These are phyloP conservation scores for Ophiocordyceps unilateralis DNA, from an alignment of 2,329 filamentous ascomycete species.

Conservation along the genomic window DNA sequence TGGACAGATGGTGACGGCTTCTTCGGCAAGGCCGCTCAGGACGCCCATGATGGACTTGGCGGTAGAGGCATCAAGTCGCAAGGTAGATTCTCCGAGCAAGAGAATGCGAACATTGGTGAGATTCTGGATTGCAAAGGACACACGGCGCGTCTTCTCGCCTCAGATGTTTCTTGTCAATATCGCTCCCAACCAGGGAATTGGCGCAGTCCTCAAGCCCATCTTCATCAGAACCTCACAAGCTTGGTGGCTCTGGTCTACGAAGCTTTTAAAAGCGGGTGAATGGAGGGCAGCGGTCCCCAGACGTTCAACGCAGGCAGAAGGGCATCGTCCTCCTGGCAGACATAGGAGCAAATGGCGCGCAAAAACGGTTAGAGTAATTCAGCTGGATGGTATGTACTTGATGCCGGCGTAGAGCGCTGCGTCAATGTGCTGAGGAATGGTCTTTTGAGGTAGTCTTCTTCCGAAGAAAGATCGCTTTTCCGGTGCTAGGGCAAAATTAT, in stretches of 20 bases:
- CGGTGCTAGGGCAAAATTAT: conserved; percentile 45
- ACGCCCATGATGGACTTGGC: conserved; percentile 63
- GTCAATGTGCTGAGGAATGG: conserved; percentile 49
- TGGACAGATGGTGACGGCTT: conserved; percentile 60
- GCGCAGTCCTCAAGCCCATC: conserved; percentile 63
- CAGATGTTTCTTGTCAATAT: conserved; percentile 63
- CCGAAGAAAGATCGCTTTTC: conserved; percentile 40
- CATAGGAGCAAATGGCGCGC: conserved; percentile 56
- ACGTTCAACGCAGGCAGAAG: conserved; percentile 59
- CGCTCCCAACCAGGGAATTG: conserved; percentile 55
- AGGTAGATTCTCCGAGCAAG: conserved; percentile 60
- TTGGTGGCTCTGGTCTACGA: conserved; percentile 44
- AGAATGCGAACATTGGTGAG: conserved; percentile 58
- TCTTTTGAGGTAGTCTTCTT: conserved; percentile 33
- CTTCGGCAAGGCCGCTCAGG: conserved; percentile 49
- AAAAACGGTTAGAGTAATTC: conserved; percentile 58
- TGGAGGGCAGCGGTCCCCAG: conserved; percentile 54
- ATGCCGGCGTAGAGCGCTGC: conserved; percentile 49
- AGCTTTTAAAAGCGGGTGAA: conserved; percentile 53
- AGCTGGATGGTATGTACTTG: conserved; percentile 42
- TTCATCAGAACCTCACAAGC: conserved; percentile 58
- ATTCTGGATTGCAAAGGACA: conserved; percentile 63
- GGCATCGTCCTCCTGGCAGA: conserved; percentile 64
- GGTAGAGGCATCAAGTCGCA: conserved; percentile 61
- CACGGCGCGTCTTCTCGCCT: conserved; percentile 61